These are phyloP conservation scores for Niebla homalea DNA, from an alignment of 495 filamentous ascomycete genomes.

Conservation along the genomic window DNA sequence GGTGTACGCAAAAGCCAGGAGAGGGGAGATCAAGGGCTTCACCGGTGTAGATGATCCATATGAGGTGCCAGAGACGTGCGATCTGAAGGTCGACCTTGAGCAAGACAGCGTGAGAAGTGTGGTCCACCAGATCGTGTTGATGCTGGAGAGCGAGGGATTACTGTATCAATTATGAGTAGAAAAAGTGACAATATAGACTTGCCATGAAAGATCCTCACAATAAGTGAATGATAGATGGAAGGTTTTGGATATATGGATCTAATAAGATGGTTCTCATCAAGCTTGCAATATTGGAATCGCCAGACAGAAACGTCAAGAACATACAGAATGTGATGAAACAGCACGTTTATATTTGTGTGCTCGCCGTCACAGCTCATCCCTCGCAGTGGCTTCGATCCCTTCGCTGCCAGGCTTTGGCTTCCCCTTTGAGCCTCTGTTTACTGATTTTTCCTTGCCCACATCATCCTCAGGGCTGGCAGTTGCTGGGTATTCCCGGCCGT, in stretches of 20 bases:
- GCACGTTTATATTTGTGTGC: slow-evolving; percentile 10
- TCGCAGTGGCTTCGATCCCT: slow-evolving; percentile 53
- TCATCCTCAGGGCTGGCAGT: slow-evolving; percentile 34
- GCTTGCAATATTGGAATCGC: no score
- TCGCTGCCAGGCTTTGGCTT: slow-evolving; percentile 64
- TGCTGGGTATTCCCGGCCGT: slow-evolving; percentile 22
- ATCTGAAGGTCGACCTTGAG: slow-evolving; percentile 73
- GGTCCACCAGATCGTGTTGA: slow-evolving; percentile 90
- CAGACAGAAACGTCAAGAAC: background rate
- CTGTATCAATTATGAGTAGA: slow-evolving; percentile 36
- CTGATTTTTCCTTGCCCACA: slow-evolving; percentile 50
- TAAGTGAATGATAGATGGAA: background rate
- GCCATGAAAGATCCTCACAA: background rate
- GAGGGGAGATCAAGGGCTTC: slow-evolving; percentile 93
- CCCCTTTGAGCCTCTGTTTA: slow-evolving; percentile 38
- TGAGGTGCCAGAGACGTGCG: slow-evolving; percentile 67
- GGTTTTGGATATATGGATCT: background rate
- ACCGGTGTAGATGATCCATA: slow-evolving; percentile 98
- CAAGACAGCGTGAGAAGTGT: slow-evolving; percentile 80
- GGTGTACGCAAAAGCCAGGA: slow-evolving; percentile 72
- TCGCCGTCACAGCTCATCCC: background rate
- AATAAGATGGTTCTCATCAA: no score
- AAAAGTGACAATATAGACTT: background rate
- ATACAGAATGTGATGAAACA: slow-evolving; percentile 4
- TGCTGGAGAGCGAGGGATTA: slow-evolving; percentile 83